Percentiles rank a stretch among this genome's conserved stretches.
phyloP scores from a whole-genome alignment of 1,139 yeast genomes.

The Saccharomyces hybrid region DNA sequence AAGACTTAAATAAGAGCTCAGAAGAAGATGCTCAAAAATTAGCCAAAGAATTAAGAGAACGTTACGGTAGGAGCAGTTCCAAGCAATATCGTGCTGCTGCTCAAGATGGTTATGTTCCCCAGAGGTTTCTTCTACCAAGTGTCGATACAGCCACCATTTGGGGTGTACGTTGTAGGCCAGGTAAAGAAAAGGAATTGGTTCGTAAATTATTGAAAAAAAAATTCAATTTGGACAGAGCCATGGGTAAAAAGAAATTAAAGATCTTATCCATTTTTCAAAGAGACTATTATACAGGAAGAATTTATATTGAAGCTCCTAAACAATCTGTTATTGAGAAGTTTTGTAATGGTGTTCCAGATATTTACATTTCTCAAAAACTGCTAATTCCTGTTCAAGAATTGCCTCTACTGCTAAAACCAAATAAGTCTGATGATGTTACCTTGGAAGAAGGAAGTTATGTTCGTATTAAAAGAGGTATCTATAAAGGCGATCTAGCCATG shows the following conservation, averaged over 20 bases:
- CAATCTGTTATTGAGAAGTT: conserved; percentile 90
- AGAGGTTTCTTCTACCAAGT: conserved; percentile 85
- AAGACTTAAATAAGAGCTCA: conserved; percentile 78
- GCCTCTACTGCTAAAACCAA: conserved; percentile 87
- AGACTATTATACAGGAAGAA: conserved; percentile 84
- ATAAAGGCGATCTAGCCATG: conserved; percentile 86
- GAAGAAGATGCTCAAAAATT: conserved; percentile 93
- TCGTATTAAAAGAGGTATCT: conserved; percentile 82
- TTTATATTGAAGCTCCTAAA: conserved; percentile 89
- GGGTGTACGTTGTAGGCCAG: conserved; percentile 91
- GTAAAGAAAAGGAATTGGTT: conserved; percentile 87
- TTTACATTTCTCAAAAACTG: conserved; percentile 63
- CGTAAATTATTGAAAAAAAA: conserved; percentile 77
- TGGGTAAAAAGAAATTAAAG: conserved; percentile 47
- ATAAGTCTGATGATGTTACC: conserved; percentile 80
- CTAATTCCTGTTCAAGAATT: conserved; percentile 93
- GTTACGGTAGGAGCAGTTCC: conserved; percentile 81
- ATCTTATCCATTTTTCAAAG: conserved; percentile 92
- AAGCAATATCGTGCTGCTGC: conserved; percentile 79
- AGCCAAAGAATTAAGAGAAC: conserved; percentile 86
- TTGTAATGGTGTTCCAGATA: conserved; percentile 80
- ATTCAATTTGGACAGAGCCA: conserved; percentile 37
- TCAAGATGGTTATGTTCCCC: conserved; percentile 80
- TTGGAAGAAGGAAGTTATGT: conserved; percentile 89
- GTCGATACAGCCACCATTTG: conserved; percentile 95